Conservation (phyloP, 139 green algal genomes). For the Tetraselmis chui region DNA sequence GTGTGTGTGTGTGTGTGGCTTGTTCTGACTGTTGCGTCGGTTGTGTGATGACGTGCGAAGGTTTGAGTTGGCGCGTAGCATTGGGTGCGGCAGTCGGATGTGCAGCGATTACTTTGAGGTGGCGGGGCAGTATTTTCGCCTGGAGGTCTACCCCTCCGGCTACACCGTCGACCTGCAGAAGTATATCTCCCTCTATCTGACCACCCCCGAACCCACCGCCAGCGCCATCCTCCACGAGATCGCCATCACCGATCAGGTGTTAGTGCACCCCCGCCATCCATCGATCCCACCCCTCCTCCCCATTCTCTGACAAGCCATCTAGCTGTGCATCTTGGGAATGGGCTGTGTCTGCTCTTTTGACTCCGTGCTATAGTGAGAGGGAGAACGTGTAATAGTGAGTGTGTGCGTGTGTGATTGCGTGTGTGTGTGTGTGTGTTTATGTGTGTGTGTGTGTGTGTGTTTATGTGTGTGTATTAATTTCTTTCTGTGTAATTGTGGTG, state of each 20-base stretch:
- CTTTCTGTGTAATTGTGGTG: background rate
- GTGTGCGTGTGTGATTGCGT: too few species aligned
- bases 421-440: background rate
- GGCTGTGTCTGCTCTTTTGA: too few species aligned
- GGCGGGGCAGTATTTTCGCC: conserved; percentile 33
- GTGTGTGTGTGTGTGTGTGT: too few species aligned
- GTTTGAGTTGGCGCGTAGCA: conserved; percentile 31
- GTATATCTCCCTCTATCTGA: conserved; percentile 38
- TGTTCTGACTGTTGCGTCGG: too few species aligned
- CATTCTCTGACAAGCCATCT: too few species aligned
- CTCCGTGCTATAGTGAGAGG: too few species aligned
- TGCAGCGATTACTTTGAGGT: conserved; percentile 46
- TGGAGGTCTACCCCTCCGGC: conserved; percentile 45
- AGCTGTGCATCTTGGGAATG: too few species aligned
- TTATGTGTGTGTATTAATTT: too few species aligned
- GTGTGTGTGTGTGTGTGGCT: too few species aligned
- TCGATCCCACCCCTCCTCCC: background rate
- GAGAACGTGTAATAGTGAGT: too few species aligned
- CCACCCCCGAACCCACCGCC: conserved; percentile 17
- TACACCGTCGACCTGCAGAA: conserved; percentile 21
- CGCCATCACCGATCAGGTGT: conserved; percentile 38
- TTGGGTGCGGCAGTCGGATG: conserved; percentile 35
- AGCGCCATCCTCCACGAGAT: conserved; percentile 38
- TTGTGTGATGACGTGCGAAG: too few species aligned
- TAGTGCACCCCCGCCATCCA: background rate